These are phyloP conservation scores for Extremus antarcticus DNA, from an alignment of 495 filamentous ascomycete species.

Conservation along the genomic window DNA sequence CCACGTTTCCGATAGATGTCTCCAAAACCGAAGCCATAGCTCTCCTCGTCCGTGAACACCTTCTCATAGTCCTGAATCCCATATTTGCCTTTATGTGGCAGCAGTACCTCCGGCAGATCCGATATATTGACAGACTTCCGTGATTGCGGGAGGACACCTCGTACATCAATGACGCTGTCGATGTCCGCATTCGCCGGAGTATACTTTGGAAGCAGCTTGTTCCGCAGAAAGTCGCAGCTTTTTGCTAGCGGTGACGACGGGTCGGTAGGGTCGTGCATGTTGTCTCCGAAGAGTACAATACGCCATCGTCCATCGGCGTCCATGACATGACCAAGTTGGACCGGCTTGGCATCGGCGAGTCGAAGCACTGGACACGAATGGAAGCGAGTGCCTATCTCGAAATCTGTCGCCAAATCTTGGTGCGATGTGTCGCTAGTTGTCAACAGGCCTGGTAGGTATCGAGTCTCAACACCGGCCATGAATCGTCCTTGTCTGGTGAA, in stretches of 20 bases:
- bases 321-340: constrained; percentile 44
- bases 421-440: constrained; percentile 10
- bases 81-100: constrained; percentile 17
- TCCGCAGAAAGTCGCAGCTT: constrained; percentile 8
- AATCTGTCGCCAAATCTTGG: constrained; percentile 29
- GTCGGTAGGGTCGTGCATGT: constrained; percentile 8
- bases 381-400: constrained; percentile 49
- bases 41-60: constrained; percentile 54
- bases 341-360: constrained; percentile 44
- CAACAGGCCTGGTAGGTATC: constrained; percentile 32
- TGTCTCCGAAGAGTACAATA: constrained; percentile 42
- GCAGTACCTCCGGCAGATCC: constrained; percentile 11
- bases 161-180: constrained; percentile 19
- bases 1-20: constrained; percentile 55
- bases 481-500: constrained; percentile 53
- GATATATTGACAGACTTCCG: constrained; percentile 6
- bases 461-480: constrained; percentile 52
- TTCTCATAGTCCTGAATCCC: constrained; percentile 45
- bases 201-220: constrained; percentile 10
- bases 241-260: constrained; percentile 4
- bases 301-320: constrained; percentile 48
- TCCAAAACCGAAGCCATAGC: constrained; percentile 40
- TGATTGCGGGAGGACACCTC: constrained; percentile 11
- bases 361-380: constrained; percentile 45
- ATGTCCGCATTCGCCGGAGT: constrained; percentile 14